Evolutionary conservation across 2,329 filamentous ascomycete species (phyloP).

Genomic region (Ustilaginoidea virens): DNA sequence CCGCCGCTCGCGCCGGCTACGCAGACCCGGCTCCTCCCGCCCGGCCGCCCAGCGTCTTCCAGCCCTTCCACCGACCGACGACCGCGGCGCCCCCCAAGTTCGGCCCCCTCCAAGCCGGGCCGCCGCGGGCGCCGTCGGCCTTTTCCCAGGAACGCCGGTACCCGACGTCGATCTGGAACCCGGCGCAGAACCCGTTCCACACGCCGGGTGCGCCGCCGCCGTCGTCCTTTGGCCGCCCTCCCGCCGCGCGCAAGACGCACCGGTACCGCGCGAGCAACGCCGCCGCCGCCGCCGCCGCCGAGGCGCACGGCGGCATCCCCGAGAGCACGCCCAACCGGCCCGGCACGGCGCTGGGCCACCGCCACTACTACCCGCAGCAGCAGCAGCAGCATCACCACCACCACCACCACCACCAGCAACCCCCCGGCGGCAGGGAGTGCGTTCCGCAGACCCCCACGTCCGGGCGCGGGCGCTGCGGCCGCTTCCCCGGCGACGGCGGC

Average conservation of each 20-base stretch:
- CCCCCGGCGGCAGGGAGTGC: too few relatives aligned
- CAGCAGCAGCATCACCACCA: constrained; percentile 1
- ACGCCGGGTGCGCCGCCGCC: not conserved
- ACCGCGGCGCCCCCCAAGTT: constrained; percentile 15
- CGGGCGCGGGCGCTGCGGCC: constrained; percentile 13
- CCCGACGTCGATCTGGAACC: not conserved
- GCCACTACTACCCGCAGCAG: constrained; percentile 4
- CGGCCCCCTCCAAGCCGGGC: constrained; percentile 14
- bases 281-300: constrained; percentile 10
- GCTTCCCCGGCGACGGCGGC: constrained; percentile 13
- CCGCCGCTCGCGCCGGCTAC: constrained; percentile 6
- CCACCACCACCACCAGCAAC: constrained; percentile 4
- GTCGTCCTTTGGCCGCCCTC: constrained; percentile 6
- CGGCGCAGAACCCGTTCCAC: constrained; percentile 2
- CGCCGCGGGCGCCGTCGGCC: constrained; percentile 13
- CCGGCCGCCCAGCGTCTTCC: constrained; percentile 13
- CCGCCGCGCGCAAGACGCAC: constrained; percentile 4
- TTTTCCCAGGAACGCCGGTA: constrained; percentile 12
- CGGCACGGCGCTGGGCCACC: constrained; percentile 9
- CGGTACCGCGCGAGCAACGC: too few relatives aligned
- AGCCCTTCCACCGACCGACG: constrained; percentile 8
- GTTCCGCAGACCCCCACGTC: constrained; percentile 17
- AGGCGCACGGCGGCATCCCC: constrained; percentile 13
- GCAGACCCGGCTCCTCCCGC: constrained; percentile 4
- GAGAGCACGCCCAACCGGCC: constrained; percentile 2